Base-by-base conservation (phyloP, 768 basidiomycete species). In the Grammothele lineata region DNA sequence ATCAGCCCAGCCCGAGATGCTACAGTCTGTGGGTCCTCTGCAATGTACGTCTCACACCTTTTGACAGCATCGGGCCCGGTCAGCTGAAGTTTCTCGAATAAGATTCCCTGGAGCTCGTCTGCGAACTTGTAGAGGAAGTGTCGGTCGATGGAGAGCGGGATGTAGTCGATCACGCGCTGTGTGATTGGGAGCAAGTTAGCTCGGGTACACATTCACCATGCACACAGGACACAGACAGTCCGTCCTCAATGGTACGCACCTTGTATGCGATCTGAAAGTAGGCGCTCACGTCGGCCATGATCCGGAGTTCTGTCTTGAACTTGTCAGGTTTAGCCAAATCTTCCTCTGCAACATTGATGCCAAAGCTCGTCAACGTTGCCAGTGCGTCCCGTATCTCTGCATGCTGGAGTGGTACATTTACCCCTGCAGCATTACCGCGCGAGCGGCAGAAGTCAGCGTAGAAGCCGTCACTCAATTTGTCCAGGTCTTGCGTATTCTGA, bases 231-330 rank as follows among this genome's bases (percentile, higher is more conserved):
- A n/a, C n/a, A n/a, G n/a, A 30, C 27, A 30, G 27, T 14, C 14
- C 7, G 8, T 7, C 14, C 8, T 7, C 7, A 14, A 30, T 30
- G 14, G 8, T 30, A 30, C 23, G 35, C 10, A 55, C 43, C 25
- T 37, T 42, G 37, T 43, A 5, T 47, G n/a, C 57, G 81, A 85
- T 83, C 70, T 85, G 80, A 61, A 86, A 86, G 52, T 86, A 86
- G 0, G 79, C 83, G 11, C 81, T 67, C 3, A 85, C 80, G 44
- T 80, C 75, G 0, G 81, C 81, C 83, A 87, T 86, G 48, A 85
- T 80, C 4, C 59, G 54, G 8, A 86, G 54, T 0, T 80, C 80
- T 0, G 72, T 67, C 35, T 78, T 78, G 69, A 70, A 72, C 6
- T 60, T 59, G 47, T 83, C 79, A 0, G 27, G 8, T 0, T 14